Base-by-base conservation (phyloP, 2,329 filamentous ascomycete genomes). In the Sclerotinia minor region DNA sequence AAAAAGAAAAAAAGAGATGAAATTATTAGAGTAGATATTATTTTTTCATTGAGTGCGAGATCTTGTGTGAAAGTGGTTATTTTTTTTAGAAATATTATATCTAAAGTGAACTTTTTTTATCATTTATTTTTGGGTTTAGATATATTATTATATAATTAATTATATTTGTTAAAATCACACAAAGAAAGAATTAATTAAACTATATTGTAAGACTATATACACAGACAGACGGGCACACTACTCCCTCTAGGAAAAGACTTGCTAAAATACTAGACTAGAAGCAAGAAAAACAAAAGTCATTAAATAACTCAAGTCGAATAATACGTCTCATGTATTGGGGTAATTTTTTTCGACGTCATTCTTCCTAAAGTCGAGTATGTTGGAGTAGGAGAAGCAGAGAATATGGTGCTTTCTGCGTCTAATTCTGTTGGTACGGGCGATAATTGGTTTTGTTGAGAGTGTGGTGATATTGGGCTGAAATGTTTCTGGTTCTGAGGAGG, bases 301-400 rank as follows among this genome's bases (percentile, higher is more conserved):
- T 9, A 35, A 35, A 38, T 13, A 11, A 38, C 17, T 69, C 53
- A 73, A 45, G 71, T 60, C 15, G 71, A 72, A 64, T 72, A 73
- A 50, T 69, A 71, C 1, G 70, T 73, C 61, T 73, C 71, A 47
- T 73, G 70, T 54, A 41, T 50, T 9, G 67, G 68, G 21, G 71
- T 68, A 15, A 57, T 67, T 49, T 67, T 73, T 57, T 67, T 71
- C 32, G 55, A 61, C 19, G 65, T 50, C 47, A 63, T 49, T 44
- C 68, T 53, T 29, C 66, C 67, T 8, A 66, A 32, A n/a, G 70
- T 69, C 11, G 72, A 71, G 50, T 73, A 72, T 5, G 69, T 71
- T 21, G 71, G 65, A 0, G 70, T 65, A 4, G 72, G 72, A n/a
- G 70, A 72, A 0, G 55, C 45, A 17, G 47, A 44, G 29, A 53